phyloP scores from a whole-genome alignment of 2,329 filamentous ascomycete species.

The Pseudocercospora fuligena region DNA sequence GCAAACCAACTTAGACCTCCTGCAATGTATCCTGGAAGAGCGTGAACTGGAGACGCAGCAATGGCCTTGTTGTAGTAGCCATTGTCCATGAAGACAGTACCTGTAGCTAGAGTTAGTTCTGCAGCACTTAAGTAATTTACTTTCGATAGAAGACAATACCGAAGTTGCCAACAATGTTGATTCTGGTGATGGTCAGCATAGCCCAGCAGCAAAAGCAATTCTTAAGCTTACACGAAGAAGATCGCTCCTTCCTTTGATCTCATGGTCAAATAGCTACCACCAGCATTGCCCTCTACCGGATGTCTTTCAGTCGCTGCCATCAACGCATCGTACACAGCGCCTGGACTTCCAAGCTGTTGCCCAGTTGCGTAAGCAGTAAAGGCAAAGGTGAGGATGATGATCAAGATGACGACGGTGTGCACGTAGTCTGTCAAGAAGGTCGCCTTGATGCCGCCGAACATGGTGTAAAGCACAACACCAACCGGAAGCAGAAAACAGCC shows the following conservation, averaged over 20 bases:
- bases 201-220: not conserved
- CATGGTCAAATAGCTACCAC: slow-evolving; percentile 88
- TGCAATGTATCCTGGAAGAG: slow-evolving; percentile 85
- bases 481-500: slow-evolving; percentile 83
- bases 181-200: slow-evolving; percentile 44
- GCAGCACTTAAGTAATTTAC: no score
- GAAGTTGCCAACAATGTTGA: slow-evolving; percentile 80
- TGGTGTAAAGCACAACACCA: slow-evolving; percentile 76
- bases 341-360: slow-evolving; percentile 72
- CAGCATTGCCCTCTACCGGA: slow-evolving; percentile 78
- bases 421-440: slow-evolving; percentile 86
- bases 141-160: slow-evolving; percentile 72
- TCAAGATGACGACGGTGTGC: slow-evolving; percentile 81
- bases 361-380: slow-evolving; percentile 81
- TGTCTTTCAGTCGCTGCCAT: slow-evolving; percentile 69
- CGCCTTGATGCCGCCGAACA: slow-evolving; percentile 77
- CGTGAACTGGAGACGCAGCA: slow-evolving; percentile 79
- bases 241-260: slow-evolving; percentile 77
- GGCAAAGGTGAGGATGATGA: slow-evolving; percentile 85
- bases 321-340: slow-evolving; percentile 77
- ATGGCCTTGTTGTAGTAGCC: slow-evolving; percentile 94
- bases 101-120: slow-evolving; percentile 39
- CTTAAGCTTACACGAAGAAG: slow-evolving; percentile 67
- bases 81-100: slow-evolving; percentile 79
- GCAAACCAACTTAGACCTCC: slow-evolving; percentile 90